Evolutionary conservation across 2,329 filamentous ascomycete genomes (phyloP).

Genomic region (Hymenoscyphus infarciens): DNA sequence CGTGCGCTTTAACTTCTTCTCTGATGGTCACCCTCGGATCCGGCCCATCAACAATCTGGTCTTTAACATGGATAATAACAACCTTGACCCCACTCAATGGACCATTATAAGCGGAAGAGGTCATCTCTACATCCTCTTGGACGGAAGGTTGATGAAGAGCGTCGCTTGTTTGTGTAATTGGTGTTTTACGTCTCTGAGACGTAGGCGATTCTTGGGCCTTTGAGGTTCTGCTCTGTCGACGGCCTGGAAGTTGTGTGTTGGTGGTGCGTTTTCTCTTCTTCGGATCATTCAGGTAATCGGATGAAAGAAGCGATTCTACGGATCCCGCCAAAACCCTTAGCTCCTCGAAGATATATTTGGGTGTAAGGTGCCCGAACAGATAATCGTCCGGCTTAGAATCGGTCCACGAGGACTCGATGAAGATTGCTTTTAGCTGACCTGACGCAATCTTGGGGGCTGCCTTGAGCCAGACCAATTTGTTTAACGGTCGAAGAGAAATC

Average conservation of each 20-base stretch:
- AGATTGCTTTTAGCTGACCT: slow-evolving; percentile 72
- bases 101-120: not conserved
- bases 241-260: not conserved
- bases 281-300: slow-evolving; percentile 33
- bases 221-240: no score
- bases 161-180: no score
- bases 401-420: slow-evolving; percentile 95
- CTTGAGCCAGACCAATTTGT: slow-evolving; percentile 78
- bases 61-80: slow-evolving; percentile 92
- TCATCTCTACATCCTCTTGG: not conserved
- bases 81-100: slow-evolving; percentile 68
- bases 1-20: slow-evolving; percentile 63
- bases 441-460: slow-evolving; percentile 79
- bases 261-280: not conserved
- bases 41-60: slow-evolving; percentile 70
- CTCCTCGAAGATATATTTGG: slow-evolving; percentile 77
- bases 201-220: no score
- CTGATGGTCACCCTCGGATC: slow-evolving; percentile 64
- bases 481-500: slow-evolving; percentile 76
- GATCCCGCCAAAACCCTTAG: slow-evolving; percentile 61
- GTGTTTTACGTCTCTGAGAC: no score
- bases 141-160: no score
- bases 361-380: slow-evolving; percentile 86
- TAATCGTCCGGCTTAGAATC: slow-evolving; percentile 72
- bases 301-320: slow-evolving; percentile 34